A percentile compares a stretch with the other conserved stretches of the same genome.
Conservation (phyloP, 2,329 filamentous ascomycete species). For the Fusarium verrucosum region DNA sequence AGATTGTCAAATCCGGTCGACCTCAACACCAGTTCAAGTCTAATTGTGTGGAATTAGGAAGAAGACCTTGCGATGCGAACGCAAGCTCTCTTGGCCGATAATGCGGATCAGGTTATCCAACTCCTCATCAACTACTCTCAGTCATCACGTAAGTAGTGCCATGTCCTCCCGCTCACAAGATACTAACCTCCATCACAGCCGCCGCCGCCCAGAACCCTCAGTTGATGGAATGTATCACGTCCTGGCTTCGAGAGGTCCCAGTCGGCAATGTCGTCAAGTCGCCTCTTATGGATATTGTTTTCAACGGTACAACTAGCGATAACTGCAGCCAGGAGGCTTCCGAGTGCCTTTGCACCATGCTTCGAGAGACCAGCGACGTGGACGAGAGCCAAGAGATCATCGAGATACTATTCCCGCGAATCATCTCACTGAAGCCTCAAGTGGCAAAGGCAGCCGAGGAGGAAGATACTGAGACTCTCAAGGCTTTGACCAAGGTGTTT, state of each 20-base stretch:
- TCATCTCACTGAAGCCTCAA: conserved; percentile 79
- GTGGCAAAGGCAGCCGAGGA: conserved; percentile 78
- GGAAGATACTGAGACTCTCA: conserved; percentile 86
- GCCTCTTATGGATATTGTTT: conserved; percentile 81
- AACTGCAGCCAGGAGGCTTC: conserved; percentile 85
- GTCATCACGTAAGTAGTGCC: conserved; percentile 76
- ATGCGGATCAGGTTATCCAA: conserved; percentile 85
- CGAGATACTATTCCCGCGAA: conserved; percentile 80
- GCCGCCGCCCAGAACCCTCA: conserved; percentile 85
- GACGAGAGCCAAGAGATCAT: conserved; percentile 89
- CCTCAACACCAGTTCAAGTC: conserved; percentile 50
- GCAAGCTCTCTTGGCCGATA: conserved; percentile 88
- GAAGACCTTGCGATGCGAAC: conserved; percentile 90
- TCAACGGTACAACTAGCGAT: conserved; percentile 79
- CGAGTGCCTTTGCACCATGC: conserved; percentile 91
- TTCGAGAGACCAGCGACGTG: conserved; percentile 91
- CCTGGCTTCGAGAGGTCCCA: conserved; percentile 94
- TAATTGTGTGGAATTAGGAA: conserved; percentile 74
- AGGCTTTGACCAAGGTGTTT: conserved; percentile 88
- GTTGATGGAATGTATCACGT: conserved; percentile 93
- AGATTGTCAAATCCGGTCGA: conserved; percentile 50
- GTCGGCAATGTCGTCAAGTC: conserved; percentile 85
- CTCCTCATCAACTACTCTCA: conserved; percentile 91
- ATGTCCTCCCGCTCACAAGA: background rate
- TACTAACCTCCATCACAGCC: conserved; percentile 57